Conservation (phyloP, 768 basidiomycete genomes). For the Phaffia australis region DNA sequence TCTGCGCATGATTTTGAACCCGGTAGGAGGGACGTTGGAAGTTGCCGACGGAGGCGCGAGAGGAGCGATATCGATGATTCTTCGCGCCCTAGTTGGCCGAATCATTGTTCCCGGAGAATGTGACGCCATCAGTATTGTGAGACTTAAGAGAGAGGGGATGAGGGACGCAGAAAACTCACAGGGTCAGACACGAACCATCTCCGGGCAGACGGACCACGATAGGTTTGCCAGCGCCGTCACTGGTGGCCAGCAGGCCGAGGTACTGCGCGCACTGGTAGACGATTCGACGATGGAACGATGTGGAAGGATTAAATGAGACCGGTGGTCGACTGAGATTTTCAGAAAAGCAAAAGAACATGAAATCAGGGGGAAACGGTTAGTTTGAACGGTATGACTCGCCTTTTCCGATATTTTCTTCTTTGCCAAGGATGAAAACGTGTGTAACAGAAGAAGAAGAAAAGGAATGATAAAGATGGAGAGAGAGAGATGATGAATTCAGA, state of each 20-base stretch:
- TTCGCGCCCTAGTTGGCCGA: slow-evolving; percentile 4
- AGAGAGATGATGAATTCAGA: not conserved
- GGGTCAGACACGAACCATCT: not conserved
- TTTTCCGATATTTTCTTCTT: not conserved
- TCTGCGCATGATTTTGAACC: slow-evolving; percentile 24
- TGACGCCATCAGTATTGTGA: not conserved
- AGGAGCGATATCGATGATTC: slow-evolving; percentile 24
- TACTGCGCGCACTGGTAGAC: slow-evolving; percentile 25
- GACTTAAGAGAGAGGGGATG: not conserved
- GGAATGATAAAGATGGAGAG: not conserved
- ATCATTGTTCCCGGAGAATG: not conserved
- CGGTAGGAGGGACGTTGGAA: slow-evolving; percentile 10
- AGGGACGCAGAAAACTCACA: not conserved
- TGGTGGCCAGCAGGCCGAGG: slow-evolving; percentile 19
- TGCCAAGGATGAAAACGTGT: not conserved
- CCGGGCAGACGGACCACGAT: slow-evolving; percentile 9
- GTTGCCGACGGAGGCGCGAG: not conserved
- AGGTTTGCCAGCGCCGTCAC: slow-evolving; percentile 14
- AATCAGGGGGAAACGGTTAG: not conserved
- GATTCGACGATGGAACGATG: slow-evolving; percentile 21
- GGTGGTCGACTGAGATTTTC: not conserved
- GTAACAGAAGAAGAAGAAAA: not conserved
- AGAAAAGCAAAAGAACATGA: not conserved
- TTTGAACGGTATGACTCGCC: no score
- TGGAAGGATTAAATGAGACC: slow-evolving; percentile 16